These are phyloP conservation scores for Cercospora nicotianae DNA, from an alignment of 2,329 filamentous ascomycete genomes.

Conservation along the genomic window DNA sequence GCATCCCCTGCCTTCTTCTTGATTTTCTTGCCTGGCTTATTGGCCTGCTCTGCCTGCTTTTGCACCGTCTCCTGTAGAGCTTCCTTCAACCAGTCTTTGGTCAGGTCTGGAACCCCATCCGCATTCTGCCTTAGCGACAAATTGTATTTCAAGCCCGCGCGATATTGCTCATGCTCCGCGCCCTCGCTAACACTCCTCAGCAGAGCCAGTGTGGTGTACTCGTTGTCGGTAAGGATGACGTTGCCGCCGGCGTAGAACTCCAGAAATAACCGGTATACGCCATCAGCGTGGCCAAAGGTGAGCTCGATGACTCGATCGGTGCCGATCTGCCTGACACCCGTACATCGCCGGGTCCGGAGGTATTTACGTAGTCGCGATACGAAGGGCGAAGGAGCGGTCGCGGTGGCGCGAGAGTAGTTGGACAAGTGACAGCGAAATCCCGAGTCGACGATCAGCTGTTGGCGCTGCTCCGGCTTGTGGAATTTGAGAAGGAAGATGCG, in stretches of 20 bases:
- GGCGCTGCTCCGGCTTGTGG: slow-evolving; percentile 81
- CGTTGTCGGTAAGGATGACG: slow-evolving; percentile 83
- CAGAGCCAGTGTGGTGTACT: slow-evolving; percentile 78
- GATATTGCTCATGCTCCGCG: slow-evolving; percentile 79
- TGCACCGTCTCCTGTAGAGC: slow-evolving; percentile 68
- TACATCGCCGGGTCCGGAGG: slow-evolving; percentile 82
- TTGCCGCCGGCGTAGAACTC: slow-evolving; percentile 98
- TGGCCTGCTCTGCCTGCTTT: slow-evolving; percentile 54
- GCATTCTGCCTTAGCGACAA: slow-evolving; percentile 84
- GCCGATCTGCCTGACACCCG: slow-evolving; percentile 78
- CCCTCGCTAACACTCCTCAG: slow-evolving; percentile 77
- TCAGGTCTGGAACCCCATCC: slow-evolving; percentile 70
- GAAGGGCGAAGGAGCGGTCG: slow-evolving; percentile 79
- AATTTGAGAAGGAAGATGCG: slow-evolving; percentile 96
- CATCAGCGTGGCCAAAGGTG: slow-evolving; percentile 75
- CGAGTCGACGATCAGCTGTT: slow-evolving; percentile 89
- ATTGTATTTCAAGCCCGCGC: slow-evolving; percentile 74
- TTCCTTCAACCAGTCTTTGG: slow-evolving; percentile 67
- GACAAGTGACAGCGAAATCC: slow-evolving; percentile 96
- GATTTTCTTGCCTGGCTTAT: slow-evolving; percentile 62
- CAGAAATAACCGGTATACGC: slow-evolving; percentile 79
- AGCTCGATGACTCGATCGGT: slow-evolving; percentile 93
- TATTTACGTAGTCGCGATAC: slow-evolving; percentile 82
- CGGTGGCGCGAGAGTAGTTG: slow-evolving; percentile 82
- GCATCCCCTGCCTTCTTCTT: slow-evolving; percentile 72